Conservation (phyloP, 1,284 basidiomycete genomes). For the Apiotrichum mycotoxinovorans region DNA sequence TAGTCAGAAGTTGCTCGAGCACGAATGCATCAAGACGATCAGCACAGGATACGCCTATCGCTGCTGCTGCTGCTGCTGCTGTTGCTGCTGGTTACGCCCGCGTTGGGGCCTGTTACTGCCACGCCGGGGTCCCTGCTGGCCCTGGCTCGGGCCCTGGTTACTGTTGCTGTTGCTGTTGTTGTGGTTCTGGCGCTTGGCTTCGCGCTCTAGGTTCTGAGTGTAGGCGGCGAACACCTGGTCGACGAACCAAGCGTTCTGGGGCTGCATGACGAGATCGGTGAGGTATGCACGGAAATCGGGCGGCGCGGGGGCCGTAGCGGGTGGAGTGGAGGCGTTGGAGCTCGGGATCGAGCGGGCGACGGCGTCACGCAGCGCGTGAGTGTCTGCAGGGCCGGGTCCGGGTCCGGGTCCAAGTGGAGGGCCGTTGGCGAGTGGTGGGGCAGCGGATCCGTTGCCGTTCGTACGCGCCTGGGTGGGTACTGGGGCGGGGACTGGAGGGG, state of each 20-base stretch:
- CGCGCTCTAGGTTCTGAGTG: constrained; percentile 1
- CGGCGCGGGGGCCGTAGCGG: not conserved
- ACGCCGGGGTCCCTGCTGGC: not conserved
- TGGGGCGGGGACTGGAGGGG: not conserved
- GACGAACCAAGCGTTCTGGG: constrained; percentile 3
- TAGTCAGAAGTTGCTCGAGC: no score
- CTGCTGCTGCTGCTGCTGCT: constrained; percentile 1
- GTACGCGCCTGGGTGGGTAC: no score
- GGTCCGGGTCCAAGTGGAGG: not conserved
- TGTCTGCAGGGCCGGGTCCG: not conserved
- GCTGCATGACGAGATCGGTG: not conserved
- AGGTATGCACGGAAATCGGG: constrained; percentile 2
- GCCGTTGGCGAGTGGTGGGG: not conserved
- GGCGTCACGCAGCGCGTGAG: not conserved
- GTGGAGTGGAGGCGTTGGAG: not conserved
- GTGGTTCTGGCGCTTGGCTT: not conserved
- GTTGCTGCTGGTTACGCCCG: constrained; percentile 1
- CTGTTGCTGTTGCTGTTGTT: not conserved
- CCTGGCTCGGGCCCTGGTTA: not conserved
- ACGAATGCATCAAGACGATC: constrained; percentile 4
- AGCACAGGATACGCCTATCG: not conserved
- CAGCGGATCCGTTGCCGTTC: not conserved
- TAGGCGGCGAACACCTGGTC: constrained; percentile 4
- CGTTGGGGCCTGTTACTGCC: not conserved
- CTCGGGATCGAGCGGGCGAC: not conserved